Base-by-base conservation (phyloP, 192 early-diverging fungal species). In the Rhizoclosmatium globosum region DNA sequence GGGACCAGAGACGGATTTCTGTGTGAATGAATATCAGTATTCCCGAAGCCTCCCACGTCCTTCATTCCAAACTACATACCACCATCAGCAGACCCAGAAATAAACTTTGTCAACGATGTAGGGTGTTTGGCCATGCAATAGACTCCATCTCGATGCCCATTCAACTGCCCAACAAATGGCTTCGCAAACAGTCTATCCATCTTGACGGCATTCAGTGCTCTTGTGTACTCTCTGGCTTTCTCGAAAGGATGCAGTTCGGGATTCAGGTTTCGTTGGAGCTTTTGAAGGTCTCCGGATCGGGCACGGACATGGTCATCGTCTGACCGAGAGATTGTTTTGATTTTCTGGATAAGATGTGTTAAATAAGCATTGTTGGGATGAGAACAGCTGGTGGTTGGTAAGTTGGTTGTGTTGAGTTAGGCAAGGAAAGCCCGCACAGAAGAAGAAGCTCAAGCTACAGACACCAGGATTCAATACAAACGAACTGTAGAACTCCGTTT, bases 81-180 rank as follows among this genome's bases (percentile, higher is more conserved):
- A 72, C 98, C 98, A 82, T 99, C 97, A 64, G 94, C 98, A 71
- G 93, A 94, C 17, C 97, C 98, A 1, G 95, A 96, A 48, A 94
- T 88, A 38, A 98, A 81, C 47, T 88, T 91, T 21, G 93, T 93
- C 39, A 99, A 84, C 31, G 92, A 88, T 64, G 91, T 92, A 2
- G 98, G 96, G 75, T 99, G 96, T 84, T 99, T 98, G 0, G 93
- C 92, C 90, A 99, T 91, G 70, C 91, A 85, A 79, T 99, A 99
- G 19, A 99, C 94, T 56, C 98, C 98, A 70, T 99, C 98, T 50
- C 94, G 87, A 73, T 99, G 98, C 0, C 98, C 98, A 57, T 85
- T 86, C 39, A 99, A 84, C 19, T 94, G 90, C 4, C 91, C 95
- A 38, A 99, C 82, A 78, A 99, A 99, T 17, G 98, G 98, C 81